Conservation (phyloP, 2,329 filamentous ascomycete species). For the Trichoderma oligosporum region DNA sequence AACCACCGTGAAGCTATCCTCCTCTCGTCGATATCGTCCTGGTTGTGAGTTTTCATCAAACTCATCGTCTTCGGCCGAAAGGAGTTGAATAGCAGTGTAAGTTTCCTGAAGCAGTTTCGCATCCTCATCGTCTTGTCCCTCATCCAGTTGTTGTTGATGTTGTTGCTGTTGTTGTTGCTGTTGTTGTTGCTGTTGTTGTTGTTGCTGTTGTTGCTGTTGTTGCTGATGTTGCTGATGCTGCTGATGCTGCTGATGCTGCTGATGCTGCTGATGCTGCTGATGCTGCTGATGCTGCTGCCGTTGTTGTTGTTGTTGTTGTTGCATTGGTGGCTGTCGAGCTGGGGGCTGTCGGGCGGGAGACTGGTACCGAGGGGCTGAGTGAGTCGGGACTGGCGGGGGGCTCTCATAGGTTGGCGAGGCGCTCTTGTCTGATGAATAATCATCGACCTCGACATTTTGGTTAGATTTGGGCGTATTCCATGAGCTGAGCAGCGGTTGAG, state of each 20-base stretch:
- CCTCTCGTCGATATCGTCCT: slow-evolving; percentile 38
- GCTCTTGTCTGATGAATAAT: slow-evolving; percentile 39
- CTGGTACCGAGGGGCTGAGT: slow-evolving; percentile 28
- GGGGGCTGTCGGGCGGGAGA: slow-evolving; percentile 7
- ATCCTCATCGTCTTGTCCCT: slow-evolving; percentile 50
- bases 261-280: slow-evolving; percentile 20
- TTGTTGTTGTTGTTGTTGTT: slow-evolving; percentile 25
- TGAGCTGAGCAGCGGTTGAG: slow-evolving; percentile 47
- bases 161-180: slow-evolving; percentile 34
- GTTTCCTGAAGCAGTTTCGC: slow-evolving; percentile 51
- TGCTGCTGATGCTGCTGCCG: slow-evolving; percentile 37
- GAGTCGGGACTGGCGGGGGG: slow-evolving; percentile 41
- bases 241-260: slow-evolving; percentile 37
- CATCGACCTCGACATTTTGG: slow-evolving; percentile 41
- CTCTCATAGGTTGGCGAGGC: slow-evolving; percentile 37
- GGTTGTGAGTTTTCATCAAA: slow-evolving; percentile 20
- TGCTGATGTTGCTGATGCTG: slow-evolving; percentile 26
- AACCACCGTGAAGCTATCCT: slow-evolving; percentile 38
- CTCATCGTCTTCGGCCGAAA: slow-evolving; percentile 31
- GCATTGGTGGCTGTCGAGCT: slow-evolving; percentile 23
- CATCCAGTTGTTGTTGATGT: slow-evolving; percentile 37
- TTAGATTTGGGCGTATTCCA: slow-evolving; percentile 48
- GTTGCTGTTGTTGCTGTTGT: slow-evolving; percentile 34
- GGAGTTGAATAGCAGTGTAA: slow-evolving; percentile 46
- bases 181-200: slow-evolving; percentile 22